Evolutionary conservation across 2,329 filamentous ascomycete genomes (phyloP), one percentile per base, ranked within the genome.

Genomic region (Botrytis sinoallii): DNA sequence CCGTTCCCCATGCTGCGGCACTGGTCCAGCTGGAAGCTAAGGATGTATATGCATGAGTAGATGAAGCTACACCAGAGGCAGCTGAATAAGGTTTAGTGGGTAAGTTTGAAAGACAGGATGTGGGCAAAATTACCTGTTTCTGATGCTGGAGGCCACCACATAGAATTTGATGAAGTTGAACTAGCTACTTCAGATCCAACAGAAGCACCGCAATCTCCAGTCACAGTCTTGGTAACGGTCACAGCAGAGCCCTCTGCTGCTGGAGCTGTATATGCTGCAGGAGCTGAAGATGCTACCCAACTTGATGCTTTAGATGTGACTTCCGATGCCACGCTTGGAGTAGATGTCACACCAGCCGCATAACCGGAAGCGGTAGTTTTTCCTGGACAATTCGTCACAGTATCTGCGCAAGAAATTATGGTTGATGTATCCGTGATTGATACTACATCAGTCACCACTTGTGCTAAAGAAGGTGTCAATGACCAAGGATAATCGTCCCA

Each of bases 321-420:
- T 25, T 29, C 66, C 7, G 67, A 40, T 35, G 52, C 48, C 35
- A 38, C 18, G 35, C 46, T 57, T 40, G 32, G 20, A 10, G 35
- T 71, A 35, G 69, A 65, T 57, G 25, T 38, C 6, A 16, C 40
- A 71, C 25, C 16, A 25, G 68, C 38, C 38, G 32, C 44, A 52
- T 32, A 46, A n/a, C 66, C 55, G 10, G 46, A 7, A 29, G 48
- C 5, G 0, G 48, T 40, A 29, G 55, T 8, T 25, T 60, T 63
- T 40, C 22, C 59, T 52, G 70, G 70, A 55, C 70, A 72, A 35
- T 72, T 38, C n/a, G 70, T 72, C 10, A 67, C 70, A 46, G 60
- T 72, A 18, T 64, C 46, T 25, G 65, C 65, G 48, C 71, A 73
- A 32, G 71, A 73, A 20, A 29, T 52, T 60, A 73, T 67, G 10